These are phyloP conservation scores for Penicillium hesseltinei DNA, from an alignment of 2,329 filamentous ascomycete species.

Conservation along the genomic window DNA sequence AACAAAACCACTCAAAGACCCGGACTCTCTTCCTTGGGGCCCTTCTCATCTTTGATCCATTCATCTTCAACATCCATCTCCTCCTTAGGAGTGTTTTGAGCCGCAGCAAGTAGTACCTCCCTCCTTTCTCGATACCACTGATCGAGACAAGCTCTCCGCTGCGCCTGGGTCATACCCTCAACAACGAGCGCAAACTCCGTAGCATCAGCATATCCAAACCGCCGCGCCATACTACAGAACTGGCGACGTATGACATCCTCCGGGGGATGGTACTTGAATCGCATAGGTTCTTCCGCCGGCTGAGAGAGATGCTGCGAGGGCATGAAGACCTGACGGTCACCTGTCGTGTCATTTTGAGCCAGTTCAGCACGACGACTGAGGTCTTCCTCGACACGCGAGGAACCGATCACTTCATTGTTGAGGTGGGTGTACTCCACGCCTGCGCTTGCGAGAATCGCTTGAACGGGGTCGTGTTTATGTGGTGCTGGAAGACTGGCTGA, in stretches of 20 bases:
- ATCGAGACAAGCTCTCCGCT: conserved; percentile 74
- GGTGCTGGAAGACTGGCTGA: conserved; percentile 24
- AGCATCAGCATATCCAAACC: conserved; percentile 71
- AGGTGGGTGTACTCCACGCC: conserved; percentile 96
- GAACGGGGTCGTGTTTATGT: conserved; percentile 68
- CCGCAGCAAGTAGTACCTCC: conserved; percentile 40
- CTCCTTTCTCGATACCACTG: conserved; percentile 72
- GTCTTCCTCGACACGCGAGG: conserved; percentile 84
- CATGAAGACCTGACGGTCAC: conserved; percentile 38
- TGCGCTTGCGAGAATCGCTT: conserved; percentile 81
- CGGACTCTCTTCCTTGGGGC: neutral
- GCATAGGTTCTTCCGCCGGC: conserved; percentile 46
- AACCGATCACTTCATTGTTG: conserved; percentile 91
- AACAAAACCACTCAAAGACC: neutral
- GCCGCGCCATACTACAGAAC: conserved; percentile 84
- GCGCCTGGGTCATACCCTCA: conserved; percentile 83
- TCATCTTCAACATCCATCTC: conserved; percentile 1
- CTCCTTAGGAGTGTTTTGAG: neutral
- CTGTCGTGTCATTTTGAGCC: conserved; percentile 29
- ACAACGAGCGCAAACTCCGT: conserved; percentile 87
- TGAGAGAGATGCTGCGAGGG: conserved; percentile 19
- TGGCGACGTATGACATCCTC: conserved; percentile 72
- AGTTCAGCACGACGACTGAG: conserved; percentile 72
- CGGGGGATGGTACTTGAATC: conserved; percentile 69
- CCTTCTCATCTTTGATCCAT: neutral